Percentiles rank a stretch among this genome's conserved stretches.
Conservation (phyloP, 2,329 filamentous ascomycete genomes). For the Trichophyton mentagrophytes region DNA sequence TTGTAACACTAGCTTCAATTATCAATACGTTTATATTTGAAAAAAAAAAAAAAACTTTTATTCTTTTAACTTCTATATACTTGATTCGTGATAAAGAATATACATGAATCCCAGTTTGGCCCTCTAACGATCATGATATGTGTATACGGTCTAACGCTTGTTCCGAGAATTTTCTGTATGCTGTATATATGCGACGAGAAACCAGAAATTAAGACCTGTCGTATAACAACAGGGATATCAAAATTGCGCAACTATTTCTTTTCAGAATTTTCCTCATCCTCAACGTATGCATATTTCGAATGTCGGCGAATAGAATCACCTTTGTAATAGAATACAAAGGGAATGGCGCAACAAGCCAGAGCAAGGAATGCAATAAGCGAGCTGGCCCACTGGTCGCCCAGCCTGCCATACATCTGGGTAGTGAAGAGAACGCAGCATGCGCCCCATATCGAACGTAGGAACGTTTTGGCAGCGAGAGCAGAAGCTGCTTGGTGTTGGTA, state of each 20-base stretch:
- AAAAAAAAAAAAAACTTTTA: not conserved
- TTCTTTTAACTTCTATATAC: not conserved
- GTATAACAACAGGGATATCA: too few relatives aligned
- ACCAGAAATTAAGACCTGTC: too few relatives aligned
- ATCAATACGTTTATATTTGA: not conserved
- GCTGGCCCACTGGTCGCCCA: slow-evolving; percentile 66
- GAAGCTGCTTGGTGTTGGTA: slow-evolving; percentile 67
- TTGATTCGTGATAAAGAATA: not conserved
- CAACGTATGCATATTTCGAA: slow-evolving; percentile 59
- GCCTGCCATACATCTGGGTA: slow-evolving; percentile 61
- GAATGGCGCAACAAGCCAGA: slow-evolving; percentile 67
- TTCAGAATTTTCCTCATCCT: slow-evolving; percentile 37
- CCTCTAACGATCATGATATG: not conserved
- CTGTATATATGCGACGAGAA: too few relatives aligned
- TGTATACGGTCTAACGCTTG: not conserved
- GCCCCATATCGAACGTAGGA: slow-evolving; percentile 67
- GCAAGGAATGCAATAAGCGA: slow-evolving; percentile 60
- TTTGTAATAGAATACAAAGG: slow-evolving; percentile 68
- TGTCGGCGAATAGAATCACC: slow-evolving; percentile 56
- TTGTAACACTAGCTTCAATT: not conserved
- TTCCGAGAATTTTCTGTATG: too few relatives aligned
- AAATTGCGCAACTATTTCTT: not conserved
- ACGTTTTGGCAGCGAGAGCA: slow-evolving; percentile 70
- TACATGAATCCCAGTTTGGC: not conserved
- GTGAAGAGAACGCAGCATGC: slow-evolving; percentile 68